Percentiles rank a stretch among this genome's conserved stretches.
Evolutionary conservation across 2,329 filamentous ascomycete species (phyloP).

Genomic region (Xylaria sp.): DNA sequence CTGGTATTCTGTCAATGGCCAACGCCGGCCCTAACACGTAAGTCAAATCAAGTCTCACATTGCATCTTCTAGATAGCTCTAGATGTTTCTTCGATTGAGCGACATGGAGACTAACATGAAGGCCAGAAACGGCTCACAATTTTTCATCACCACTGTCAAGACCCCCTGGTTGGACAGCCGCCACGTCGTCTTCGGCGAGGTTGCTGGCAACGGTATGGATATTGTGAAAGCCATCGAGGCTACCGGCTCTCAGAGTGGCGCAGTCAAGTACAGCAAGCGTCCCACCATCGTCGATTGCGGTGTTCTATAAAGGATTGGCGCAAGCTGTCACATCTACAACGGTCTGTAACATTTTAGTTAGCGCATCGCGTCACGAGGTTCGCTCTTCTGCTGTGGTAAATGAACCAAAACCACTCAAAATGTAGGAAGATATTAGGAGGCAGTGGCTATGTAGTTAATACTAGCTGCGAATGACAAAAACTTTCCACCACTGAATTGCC

Average conservation of each 20-base stretch:
- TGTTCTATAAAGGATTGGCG: constrained; percentile 54
- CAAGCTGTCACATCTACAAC: constrained; percentile 21
- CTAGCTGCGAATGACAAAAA: constrained; percentile 42
- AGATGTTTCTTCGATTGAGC: background rate
- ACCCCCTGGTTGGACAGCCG: constrained; percentile 87
- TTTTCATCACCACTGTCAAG: constrained; percentile 94
- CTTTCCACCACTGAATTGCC: constrained; percentile 8
- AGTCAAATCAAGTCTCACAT: constrained; percentile 45
- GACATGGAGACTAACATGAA: constrained; percentile 16
- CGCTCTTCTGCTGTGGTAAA: constrained; percentile 29
- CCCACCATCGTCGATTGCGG: constrained; percentile 69
- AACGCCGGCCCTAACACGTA: constrained; percentile 95
- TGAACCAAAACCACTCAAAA: constrained; percentile 32
- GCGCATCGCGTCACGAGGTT: constrained; percentile 31
- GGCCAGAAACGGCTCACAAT: constrained; percentile 92
- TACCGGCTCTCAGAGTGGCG: constrained; percentile 65
- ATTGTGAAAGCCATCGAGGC: constrained; percentile 72
- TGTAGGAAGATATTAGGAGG: constrained; percentile 24
- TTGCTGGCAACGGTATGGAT: constrained; percentile 62
- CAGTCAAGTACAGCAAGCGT: constrained; percentile 66
- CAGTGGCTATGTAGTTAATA: constrained; percentile 36
- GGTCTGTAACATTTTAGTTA: constrained; percentile 43
- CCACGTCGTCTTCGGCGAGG: constrained; percentile 87
- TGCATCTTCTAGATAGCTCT: background rate
- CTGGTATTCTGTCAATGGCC: constrained; percentile 91